These are phyloP conservation scores for Rhododendron griersonianum DNA, from an alignment of 148 eudicot species.

Conservation along the genomic window DNA sequence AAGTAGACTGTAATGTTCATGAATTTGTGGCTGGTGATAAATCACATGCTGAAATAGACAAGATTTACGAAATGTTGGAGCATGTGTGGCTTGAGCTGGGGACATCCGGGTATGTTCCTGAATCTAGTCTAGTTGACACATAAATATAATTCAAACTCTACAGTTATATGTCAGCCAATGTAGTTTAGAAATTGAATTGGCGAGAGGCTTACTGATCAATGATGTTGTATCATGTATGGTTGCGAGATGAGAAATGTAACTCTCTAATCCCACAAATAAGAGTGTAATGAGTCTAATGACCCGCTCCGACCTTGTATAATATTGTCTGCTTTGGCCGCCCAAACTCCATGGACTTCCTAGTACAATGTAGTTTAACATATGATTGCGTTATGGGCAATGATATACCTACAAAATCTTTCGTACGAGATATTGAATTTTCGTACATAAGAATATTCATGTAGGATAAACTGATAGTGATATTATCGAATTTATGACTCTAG, in stretches of 20 bases:
- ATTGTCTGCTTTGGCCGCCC: too few species aligned
- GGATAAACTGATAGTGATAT: background rate
- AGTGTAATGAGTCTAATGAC: background rate
- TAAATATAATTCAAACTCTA: constrained; percentile 1
- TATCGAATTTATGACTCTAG: background rate
- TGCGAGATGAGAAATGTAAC: background rate
- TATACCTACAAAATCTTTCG: background rate
- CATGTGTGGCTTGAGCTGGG: constrained; percentile 28
- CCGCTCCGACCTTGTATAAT: background rate
- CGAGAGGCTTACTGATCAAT: background rate
- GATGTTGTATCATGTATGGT: background rate
- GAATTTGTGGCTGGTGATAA: constrained; percentile 41
- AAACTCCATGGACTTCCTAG: background rate
- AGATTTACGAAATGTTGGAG: constrained; percentile 31
- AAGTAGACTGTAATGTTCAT: constrained; percentile 33
- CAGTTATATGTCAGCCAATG: background rate
- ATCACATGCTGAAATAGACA: constrained; percentile 29
- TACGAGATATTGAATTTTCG: background rate
- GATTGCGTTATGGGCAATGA: background rate
- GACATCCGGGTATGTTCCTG: constrained; percentile 28
- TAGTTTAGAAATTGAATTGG: background rate
- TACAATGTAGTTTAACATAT: background rate
- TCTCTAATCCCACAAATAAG: background rate
- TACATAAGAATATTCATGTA: background rate
- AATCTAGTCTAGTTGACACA: constrained; percentile 15